These are phyloP conservation scores for Gnomoniopsis sp. DNA, from an alignment of 2,329 filamentous ascomycete species.

Conservation along the genomic window DNA sequence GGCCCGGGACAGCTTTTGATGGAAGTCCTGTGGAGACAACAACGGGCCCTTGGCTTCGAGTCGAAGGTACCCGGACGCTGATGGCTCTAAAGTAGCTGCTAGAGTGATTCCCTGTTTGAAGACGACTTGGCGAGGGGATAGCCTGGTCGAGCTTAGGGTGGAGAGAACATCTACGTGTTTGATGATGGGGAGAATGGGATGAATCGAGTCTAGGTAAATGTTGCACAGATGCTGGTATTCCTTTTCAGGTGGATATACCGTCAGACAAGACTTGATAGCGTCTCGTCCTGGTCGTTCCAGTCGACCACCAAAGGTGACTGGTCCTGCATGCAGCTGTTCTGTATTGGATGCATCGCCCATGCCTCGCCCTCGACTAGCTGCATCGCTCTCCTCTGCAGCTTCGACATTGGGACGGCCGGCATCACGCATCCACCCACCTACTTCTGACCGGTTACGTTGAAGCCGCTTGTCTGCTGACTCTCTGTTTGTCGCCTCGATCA, in stretches of 20 bases:
- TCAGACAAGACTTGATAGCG: conserved; percentile 35
- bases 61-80: conserved; percentile 41
- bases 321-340: background rate
- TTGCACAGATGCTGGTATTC: conserved; percentile 44
- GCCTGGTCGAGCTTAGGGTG: conserved; percentile 22
- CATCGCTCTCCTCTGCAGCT: conserved; percentile 22
- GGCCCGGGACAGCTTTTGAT: conserved; percentile 44
- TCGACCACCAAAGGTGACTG: background rate
- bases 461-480: background rate
- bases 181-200: conserved; percentile 53
- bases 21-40: conserved; percentile 45
- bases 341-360: background rate
- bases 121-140: conserved; percentile 33
- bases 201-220: conserved; percentile 49
- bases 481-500: conserved; percentile 24
- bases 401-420: conserved; percentile 32
- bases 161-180: conserved; percentile 32
- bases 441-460: conserved; percentile 5
- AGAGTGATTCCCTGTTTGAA: conserved; percentile 54
- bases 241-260: conserved; percentile 42
- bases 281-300: background rate
- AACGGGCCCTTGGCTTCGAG: conserved; percentile 37
- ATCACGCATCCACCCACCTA: conserved; percentile 21
- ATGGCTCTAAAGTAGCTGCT: conserved; percentile 48
- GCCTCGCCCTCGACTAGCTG: background rate